phyloP scores from a whole-genome alignment of 345 rosid species.

The Populus alba region DNA sequence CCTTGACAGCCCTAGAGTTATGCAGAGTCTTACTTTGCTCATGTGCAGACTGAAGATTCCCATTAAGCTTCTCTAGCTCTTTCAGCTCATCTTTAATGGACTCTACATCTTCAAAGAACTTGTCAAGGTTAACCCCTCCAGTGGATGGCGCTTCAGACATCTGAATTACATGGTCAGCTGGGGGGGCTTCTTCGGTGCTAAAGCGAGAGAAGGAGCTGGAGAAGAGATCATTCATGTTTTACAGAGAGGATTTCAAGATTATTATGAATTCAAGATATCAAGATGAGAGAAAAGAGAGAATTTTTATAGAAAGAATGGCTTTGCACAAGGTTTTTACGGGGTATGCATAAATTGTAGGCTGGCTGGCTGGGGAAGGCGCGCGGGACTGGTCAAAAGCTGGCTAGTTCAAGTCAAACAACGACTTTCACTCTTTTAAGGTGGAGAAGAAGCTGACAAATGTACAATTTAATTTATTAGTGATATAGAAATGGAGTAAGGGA shows the following conservation, averaged over 20 bases:
- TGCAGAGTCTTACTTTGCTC: slow-evolving; percentile 90
- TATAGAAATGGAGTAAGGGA: neutral
- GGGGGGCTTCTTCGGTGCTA: slow-evolving; percentile 38
- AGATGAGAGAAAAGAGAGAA: neutral
- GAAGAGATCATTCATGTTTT: slow-evolving; percentile 70
- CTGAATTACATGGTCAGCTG: slow-evolving; percentile 42
- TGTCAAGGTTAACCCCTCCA: slow-evolving; percentile 72
- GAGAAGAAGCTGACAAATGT: neutral
- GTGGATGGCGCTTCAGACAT: slow-evolving; percentile 29
- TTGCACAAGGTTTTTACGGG: neutral
- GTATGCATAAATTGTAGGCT: neutral
- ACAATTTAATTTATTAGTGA: neutral
- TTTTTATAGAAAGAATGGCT: neutral
- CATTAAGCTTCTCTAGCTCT: slow-evolving; percentile 65
- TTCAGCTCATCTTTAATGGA: slow-evolving; percentile 72
- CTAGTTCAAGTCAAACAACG: neutral
- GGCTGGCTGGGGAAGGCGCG: neutral
- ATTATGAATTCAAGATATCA: neutral
- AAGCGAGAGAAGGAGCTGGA: slow-evolving; percentile 68
- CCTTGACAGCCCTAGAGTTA: slow-evolving; percentile 72
- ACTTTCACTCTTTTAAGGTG: neutral
- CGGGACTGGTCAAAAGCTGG: neutral
- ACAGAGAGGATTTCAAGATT: neutral
- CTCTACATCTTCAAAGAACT: slow-evolving; percentile 82
- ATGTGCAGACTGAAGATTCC: slow-evolving; percentile 58